Base-by-base conservation (phyloP, 2,329 filamentous ascomycete genomes). In the Beauveria sp. region DNA sequence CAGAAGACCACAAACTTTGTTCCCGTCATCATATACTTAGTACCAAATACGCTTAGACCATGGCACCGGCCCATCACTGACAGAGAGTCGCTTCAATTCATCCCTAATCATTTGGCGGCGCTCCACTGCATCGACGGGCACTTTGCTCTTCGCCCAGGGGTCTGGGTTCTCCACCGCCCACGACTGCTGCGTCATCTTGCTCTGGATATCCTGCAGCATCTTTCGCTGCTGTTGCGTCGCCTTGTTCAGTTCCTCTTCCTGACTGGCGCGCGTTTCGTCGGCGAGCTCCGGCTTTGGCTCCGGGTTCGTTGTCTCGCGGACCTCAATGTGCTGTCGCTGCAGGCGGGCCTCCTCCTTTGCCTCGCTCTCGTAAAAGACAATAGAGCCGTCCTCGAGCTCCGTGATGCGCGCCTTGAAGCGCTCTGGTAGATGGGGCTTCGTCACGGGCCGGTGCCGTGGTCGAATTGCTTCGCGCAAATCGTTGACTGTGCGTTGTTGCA, bases 401-500 rank as follows among this genome's bases (percentile, higher is more conserved):
- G 77, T 77, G 3, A 78, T 79, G 49, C 72, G 71, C 34, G 75
- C 69, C 62, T 76, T 75, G 69, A 83, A 82, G 26, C 76, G 75
- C 62, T 83, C 80, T 0, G 82, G 81, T 1, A 83, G 71, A 68
- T 80, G 79, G 50, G 79, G 75, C 63, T 79, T 77, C 6, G 80
- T 79, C 1, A 76, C 69, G 78, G 73, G 65, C 80, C 71, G 56
- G 80, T 82, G 61, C 14, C 70, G 69, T 5, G 75, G 75, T 66
- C 82, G 82, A 68, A 96, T 88, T 20, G 89, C 89, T 61, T 81
- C 79, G 68, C 93, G 89, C 38, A 97, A 82, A 67, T 88, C 88
- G 65, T 83, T 84, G 5, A 96, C 84, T 0, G 91, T 95, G 68
- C 91, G 86, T 74, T 97, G 93, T 70, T 97, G 93, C 59, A 96